A percentile compares a stretch with the other conserved stretches of the same genome.
phyloP scores from a whole-genome alignment of 2,329 filamentous ascomycete species.

The Fusarium dlaminii region DNA sequence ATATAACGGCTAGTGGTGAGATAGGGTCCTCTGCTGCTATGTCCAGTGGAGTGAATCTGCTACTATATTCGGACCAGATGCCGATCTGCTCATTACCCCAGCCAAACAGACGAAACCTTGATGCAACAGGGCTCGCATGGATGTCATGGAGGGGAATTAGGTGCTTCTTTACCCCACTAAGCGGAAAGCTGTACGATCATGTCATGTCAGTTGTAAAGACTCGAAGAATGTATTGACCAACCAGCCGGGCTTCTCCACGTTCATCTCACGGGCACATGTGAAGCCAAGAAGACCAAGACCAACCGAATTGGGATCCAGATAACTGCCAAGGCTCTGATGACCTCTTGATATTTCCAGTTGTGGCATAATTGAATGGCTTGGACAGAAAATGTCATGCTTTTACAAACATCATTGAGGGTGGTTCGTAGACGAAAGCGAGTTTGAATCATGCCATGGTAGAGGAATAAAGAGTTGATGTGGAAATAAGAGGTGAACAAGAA shows the following conservation, averaged over 20 bases:
- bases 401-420: neutral
- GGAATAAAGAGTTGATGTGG: neutral
- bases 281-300: neutral
- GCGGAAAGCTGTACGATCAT: neutral
- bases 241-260: neutral
- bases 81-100: neutral
- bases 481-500: conserved; percentile 14
- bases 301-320: neutral
- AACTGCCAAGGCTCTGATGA: neutral
- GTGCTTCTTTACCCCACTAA: conserved; percentile 11
- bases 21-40: neutral
- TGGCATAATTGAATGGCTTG: neutral
- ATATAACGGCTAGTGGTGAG: neutral
- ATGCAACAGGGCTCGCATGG: neutral
- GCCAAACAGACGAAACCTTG: neutral
- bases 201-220: neutral
- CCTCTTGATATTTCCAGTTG: neutral
- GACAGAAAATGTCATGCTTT: neutral
- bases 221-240: conserved; percentile 21
- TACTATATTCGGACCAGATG: neutral
- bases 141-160: neutral
- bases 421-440: neutral
- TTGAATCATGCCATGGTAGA: neutral
- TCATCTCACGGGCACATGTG: neutral
- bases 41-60: neutral